These are phyloP conservation scores for Gastrodia elata DNA, from an alignment of 106 monocot genomes.

Conservation along the genomic window DNA sequence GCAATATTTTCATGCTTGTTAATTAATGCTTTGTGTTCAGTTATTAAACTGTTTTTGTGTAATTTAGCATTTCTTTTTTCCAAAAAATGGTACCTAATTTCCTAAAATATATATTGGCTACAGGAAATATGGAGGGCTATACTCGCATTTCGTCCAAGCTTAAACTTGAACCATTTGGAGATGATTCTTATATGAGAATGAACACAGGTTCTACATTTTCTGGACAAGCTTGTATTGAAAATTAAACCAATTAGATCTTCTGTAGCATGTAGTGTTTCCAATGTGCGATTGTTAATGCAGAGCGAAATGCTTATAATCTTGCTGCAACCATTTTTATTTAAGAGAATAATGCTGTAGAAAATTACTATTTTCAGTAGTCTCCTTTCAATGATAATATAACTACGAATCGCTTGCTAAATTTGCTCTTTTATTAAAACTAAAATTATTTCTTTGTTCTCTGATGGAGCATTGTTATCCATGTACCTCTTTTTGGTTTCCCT, in stretches of 20 bases:
- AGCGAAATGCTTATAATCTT: not conserved
- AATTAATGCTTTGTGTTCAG: not conserved
- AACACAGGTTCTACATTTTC: conserved; percentile 12
- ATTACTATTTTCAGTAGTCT: not conserved
- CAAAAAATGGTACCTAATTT: not conserved
- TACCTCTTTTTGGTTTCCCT: not conserved
- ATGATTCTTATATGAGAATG: conserved; percentile 25
- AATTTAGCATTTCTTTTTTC: not conserved
- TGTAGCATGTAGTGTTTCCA: conserved; percentile 20
- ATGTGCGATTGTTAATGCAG: not conserved
- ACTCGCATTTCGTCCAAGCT: conserved; percentile 57
- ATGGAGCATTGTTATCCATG: conserved; percentile 3
- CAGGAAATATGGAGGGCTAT: conserved; percentile 68
- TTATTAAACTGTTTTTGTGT: not conserved
- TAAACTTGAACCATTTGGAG: conserved; percentile 73
- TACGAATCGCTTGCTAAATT: not conserved
- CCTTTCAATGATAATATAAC: not conserved
- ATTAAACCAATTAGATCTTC: conserved; percentile 29
- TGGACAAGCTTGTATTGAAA: conserved; percentile 28
- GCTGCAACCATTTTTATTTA: not conserved
- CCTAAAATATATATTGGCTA: not conserved
- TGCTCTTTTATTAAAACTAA: not conserved
- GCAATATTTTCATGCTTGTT: not conserved
- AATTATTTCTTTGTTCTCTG: not conserved
- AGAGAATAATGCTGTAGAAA: not conserved